phyloP scores from a whole-genome alignment of 352 stramenopile species.

The Pythium monospermum region DNA sequence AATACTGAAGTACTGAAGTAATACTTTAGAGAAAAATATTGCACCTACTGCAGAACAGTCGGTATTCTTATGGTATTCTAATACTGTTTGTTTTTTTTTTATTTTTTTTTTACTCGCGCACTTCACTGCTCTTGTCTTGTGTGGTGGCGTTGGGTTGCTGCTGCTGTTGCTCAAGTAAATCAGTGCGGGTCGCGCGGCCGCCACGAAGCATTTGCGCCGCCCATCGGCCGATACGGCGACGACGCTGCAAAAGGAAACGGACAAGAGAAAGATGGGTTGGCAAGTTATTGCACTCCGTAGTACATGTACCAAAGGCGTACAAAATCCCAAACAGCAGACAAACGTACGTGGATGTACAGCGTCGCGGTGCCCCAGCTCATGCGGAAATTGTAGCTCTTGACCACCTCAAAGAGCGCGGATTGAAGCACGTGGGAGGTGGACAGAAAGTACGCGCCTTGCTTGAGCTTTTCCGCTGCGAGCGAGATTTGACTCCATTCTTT shows the following conservation, averaged over 20 bases:
- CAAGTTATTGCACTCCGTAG: no score
- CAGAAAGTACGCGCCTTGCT: constrained; percentile 81
- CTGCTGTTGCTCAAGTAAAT: constrained; percentile 49
- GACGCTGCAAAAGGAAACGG: constrained; percentile 30
- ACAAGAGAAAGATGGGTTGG: constrained; percentile 7
- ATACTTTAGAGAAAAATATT: neutral
- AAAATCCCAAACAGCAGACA: no score
- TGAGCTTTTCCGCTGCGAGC: constrained; percentile 71
- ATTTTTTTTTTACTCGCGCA: neutral
- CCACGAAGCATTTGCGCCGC: constrained; percentile 81
- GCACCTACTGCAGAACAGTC: neutral
- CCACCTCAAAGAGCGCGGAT: constrained; percentile 78
- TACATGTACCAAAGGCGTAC: no score
- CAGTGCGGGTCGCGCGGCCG: constrained; percentile 62
- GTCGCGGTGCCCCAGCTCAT: constrained; percentile 85
- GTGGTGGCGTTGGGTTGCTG: constrained; percentile 19
- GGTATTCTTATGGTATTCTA: no score
- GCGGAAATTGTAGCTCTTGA: constrained; percentile 61
- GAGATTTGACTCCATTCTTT: constrained; percentile 78
- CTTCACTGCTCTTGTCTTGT: constrained; percentile 19
- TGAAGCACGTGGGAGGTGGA: constrained; percentile 76
- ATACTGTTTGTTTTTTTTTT: no score
- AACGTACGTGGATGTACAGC: constrained; percentile 80
- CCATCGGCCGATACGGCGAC: constrained; percentile 80
- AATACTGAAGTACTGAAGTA: neutral